Conservation (phyloP, 106 monocot genomes). For the Allium fistulosum region DNA sequence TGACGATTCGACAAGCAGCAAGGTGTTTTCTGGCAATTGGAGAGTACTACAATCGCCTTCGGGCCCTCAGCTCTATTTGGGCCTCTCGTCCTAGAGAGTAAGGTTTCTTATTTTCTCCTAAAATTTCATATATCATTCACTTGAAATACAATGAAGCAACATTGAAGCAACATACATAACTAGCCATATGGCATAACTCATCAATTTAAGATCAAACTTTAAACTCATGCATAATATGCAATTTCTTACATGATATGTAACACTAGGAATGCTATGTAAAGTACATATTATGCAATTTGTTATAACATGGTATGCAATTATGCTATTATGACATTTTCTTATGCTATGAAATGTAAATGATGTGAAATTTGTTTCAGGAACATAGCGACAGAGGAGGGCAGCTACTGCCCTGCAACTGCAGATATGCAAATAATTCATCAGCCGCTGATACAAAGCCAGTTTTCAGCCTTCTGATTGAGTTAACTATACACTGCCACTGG, state of each 20-base stretch:
- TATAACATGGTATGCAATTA: neutral
- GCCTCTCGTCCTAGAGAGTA: slow-evolving; percentile 81
- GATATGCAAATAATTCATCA: slow-evolving; percentile 33
- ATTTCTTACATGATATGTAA: neutral
- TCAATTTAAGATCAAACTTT: neutral
- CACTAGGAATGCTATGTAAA: neutral
- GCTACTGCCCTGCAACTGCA: slow-evolving; percentile 15
- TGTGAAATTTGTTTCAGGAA: slow-evolving; percentile 19
- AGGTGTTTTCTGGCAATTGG: slow-evolving; percentile 78
- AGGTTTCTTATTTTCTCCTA: slow-evolving; percentile 7
- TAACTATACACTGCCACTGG: too few species aligned
- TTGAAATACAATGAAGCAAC: neutral
- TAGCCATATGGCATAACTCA: neutral
- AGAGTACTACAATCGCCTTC: slow-evolving; percentile 70
- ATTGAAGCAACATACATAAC: neutral
- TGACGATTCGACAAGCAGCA: slow-evolving; percentile 76
- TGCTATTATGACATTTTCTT: neutral
- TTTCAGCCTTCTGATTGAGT: slow-evolving; percentile 16
- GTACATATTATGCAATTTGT: neutral
- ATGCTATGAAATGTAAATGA: neutral
- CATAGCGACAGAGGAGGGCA: slow-evolving; percentile 19
- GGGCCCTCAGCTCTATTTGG: slow-evolving; percentile 87
- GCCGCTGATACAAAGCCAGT: slow-evolving; percentile 3
- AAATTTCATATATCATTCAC: neutral
- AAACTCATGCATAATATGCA: neutral